Percentiles rank a stretch among this genome's conserved stretches.
These are phyloP conservation scores for Quercus agrifolia DNA, from an alignment of 306 rosid genomes.

Conservation along the genomic window DNA sequence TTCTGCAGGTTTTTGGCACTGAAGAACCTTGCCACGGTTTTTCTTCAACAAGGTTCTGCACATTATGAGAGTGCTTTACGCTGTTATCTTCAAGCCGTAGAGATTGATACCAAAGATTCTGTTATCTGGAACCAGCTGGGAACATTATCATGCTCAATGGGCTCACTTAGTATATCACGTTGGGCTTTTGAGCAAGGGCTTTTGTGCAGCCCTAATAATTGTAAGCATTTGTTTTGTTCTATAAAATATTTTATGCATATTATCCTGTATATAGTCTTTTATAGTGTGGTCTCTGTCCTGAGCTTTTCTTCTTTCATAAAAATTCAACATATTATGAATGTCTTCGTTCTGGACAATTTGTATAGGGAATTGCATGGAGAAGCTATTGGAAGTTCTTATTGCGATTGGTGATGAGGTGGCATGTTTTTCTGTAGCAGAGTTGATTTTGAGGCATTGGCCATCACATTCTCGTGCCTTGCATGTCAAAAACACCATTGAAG, in stretches of 20 bases:
- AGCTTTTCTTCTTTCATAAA: slow-evolving; percentile 21
- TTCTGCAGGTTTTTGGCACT: slow-evolving; percentile 82
- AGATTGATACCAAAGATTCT: slow-evolving; percentile 91
- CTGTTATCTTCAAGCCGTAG: slow-evolving; percentile 98
- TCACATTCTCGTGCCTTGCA: slow-evolving; percentile 93
- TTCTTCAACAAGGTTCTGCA: slow-evolving; percentile 83
- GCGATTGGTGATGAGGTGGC: slow-evolving; percentile 98
- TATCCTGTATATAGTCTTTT: slow-evolving; percentile 1
- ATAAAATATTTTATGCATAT: background rate
- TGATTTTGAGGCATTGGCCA: slow-evolving; percentile 98
- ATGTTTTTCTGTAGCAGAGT: slow-evolving; percentile 84
- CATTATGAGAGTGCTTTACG: slow-evolving; percentile 75
- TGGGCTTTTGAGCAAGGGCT: slow-evolving; percentile 99
- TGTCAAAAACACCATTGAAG: slow-evolving; percentile 78
- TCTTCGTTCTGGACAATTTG: slow-evolving; percentile 6
- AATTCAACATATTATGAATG: slow-evolving; percentile 4
- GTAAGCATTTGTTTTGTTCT: slow-evolving; percentile 44
- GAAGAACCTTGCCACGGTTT: slow-evolving; percentile 92
- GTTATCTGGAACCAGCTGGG: slow-evolving; percentile 98
- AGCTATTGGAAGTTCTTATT: slow-evolving; percentile 95
- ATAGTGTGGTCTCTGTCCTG: slow-evolving; percentile 2
- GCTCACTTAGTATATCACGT: slow-evolving; percentile 80
- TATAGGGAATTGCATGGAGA: slow-evolving; percentile 99
- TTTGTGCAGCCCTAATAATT: slow-evolving; percentile 92
- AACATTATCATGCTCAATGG: slow-evolving; percentile 91